These are phyloP conservation scores for Calonectria pseudoturangicola DNA, from an alignment of 2,329 filamentous ascomycete species.

Conservation along the genomic window DNA sequence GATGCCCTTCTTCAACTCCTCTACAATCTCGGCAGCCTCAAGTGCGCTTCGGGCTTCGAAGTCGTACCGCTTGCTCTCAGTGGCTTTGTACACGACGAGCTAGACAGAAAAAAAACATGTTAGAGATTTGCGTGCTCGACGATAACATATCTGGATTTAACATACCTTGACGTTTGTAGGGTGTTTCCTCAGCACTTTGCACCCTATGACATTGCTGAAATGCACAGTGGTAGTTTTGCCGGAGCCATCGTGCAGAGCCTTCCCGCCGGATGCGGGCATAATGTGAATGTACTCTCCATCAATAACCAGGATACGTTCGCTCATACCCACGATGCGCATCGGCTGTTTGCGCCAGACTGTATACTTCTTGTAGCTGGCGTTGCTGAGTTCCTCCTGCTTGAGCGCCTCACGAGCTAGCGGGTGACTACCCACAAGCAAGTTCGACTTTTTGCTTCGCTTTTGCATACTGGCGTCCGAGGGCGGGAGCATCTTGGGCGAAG, in stretches of 20 bases:
- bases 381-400: slow-evolving; percentile 75
- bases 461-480: slow-evolving; percentile 66
- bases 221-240: slow-evolving; percentile 88
- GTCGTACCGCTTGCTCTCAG: slow-evolving; percentile 88
- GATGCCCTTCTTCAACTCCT: slow-evolving; percentile 85
- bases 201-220: slow-evolving; percentile 87
- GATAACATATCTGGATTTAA: background rate
- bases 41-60: slow-evolving; percentile 85
- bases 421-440: slow-evolving; percentile 74
- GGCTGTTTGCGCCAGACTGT: slow-evolving; percentile 88
- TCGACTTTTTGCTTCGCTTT: slow-evolving; percentile 71
- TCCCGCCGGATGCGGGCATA: slow-evolving; percentile 81
- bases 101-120: slow-evolving; percentile 53
- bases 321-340: slow-evolving; percentile 85
- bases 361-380: slow-evolving; percentile 82
- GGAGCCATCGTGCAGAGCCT: slow-evolving; percentile 77
- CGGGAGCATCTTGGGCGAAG: slow-evolving; percentile 79
- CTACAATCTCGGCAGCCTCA: slow-evolving; percentile 87
- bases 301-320: slow-evolving; percentile 85
- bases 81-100: slow-evolving; percentile 83
- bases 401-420: slow-evolving; percentile 79
- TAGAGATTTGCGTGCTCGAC: slow-evolving; percentile 32
- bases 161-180: slow-evolving; percentile 85
- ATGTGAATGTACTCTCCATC: slow-evolving; percentile 93
- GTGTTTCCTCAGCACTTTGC: slow-evolving; percentile 87